Base-by-base conservation (phyloP, 2,329 filamentous ascomycete species). In the Cladophialophora psammophila region DNA sequence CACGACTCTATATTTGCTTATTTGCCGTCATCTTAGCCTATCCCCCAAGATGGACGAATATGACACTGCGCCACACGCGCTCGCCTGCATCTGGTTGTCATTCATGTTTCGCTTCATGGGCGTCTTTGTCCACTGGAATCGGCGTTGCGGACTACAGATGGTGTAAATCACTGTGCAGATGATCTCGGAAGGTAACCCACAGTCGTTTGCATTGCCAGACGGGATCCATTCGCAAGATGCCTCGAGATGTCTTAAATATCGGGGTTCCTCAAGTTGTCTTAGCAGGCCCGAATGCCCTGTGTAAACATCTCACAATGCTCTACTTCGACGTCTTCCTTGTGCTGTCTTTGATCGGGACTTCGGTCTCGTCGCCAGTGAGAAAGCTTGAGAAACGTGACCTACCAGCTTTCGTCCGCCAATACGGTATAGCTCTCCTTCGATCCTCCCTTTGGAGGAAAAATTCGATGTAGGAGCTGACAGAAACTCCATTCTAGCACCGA, bases 401-500 rank as follows among this genome's bases (percentile, higher is more conserved):
- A 18, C 68, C 68, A 12, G 65, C 64, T 53, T 70, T 61, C 26
- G 68, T 70, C 10, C 60, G 50, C 13, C 63, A 63, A 68, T 70
- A 70, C 59, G 68, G 68, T 70, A 52, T 4, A 36, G 5, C 12
- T 8, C 38, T 31, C 9, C 26, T 9, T 26, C 13, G 12, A 26
- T 48, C 35, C 45, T 50, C 45, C 26, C 20, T 50, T 26, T 9
- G 7, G 3, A n/a, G 15, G 8, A n/a, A 10, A 2, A 31, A 31
- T 5, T 50, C 45, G 6, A 12, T 26, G 10, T 18, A 2, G 20
- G 45, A 13, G 45, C 45, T 50, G 45, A 50, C 45, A 59, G 26
- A 45, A 31, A 20, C 18, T 8, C 34, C 15, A 9, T 26, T 34
- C 38, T 58, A 86, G 84, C 84, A 38, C 84, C 84, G 7, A 68